Evolutionary conservation across 805 yeast genomes (phyloP).

Genomic region (Candida schatavii): DNA sequence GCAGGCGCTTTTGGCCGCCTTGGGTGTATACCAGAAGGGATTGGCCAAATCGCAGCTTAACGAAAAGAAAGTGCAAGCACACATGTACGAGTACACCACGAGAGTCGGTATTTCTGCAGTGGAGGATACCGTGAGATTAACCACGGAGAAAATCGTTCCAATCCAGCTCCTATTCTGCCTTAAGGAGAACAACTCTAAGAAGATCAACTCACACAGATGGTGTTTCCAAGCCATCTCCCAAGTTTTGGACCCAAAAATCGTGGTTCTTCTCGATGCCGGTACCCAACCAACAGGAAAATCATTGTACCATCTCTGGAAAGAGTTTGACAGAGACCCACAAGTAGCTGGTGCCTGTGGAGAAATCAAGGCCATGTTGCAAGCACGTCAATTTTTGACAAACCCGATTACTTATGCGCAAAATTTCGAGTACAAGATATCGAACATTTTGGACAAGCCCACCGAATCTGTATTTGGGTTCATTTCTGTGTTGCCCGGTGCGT

Average conservation of each 20-base stretch:
- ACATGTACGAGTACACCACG: constrained; percentile 65
- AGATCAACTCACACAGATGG: constrained; percentile 69
- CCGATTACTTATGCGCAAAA: constrained; percentile 66
- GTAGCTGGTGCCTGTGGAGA: constrained; percentile 77
- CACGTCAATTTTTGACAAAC: constrained; percentile 47
- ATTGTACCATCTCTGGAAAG: constrained; percentile 59
- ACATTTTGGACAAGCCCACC: constrained; percentile 63
- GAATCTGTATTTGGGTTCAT: constrained; percentile 65
- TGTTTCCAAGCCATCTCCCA: constrained; percentile 63
- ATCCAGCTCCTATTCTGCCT: constrained; percentile 60
- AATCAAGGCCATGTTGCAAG: constrained; percentile 55
- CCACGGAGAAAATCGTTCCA: constrained; percentile 56
- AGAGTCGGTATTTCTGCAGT: constrained; percentile 47
- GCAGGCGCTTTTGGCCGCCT: constrained; percentile 59
- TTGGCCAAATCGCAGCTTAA: constrained; percentile 59
- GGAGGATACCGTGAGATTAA: constrained; percentile 52
- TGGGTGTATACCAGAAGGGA: constrained; percentile 67
- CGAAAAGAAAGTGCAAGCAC: constrained; percentile 60
- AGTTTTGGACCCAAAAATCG: constrained; percentile 55
- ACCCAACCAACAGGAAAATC: constrained; percentile 60
- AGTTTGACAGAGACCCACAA: constrained; percentile 53
- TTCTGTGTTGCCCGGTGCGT: constrained; percentile 67
- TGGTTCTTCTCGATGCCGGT: constrained; percentile 60
- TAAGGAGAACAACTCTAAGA: constrained; percentile 61
- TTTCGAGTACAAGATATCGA: constrained; percentile 65